These are phyloP conservation scores for Pseudonitzschia pungens DNA, from an alignment of 108 stramenopile species.

Conservation along the genomic window DNA sequence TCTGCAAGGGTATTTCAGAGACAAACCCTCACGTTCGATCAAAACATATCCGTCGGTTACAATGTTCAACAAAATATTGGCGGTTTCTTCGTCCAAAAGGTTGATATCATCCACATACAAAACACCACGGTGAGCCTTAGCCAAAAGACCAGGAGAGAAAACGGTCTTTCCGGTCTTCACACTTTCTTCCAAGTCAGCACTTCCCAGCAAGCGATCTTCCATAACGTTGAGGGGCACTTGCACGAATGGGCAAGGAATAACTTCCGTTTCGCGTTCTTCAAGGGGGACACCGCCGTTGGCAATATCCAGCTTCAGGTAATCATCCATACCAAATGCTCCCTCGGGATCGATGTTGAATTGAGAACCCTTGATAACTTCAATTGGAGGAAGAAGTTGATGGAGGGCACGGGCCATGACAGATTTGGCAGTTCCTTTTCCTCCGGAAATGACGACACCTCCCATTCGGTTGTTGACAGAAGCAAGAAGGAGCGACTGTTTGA, in stretches of 20 bases:
- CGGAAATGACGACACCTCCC: slow-evolving; percentile 95
- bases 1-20: slow-evolving; percentile 86
- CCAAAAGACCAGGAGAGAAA: slow-evolving; percentile 92
- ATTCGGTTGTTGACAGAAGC: slow-evolving; percentile 89
- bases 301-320: slow-evolving; percentile 73
- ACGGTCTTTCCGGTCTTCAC: slow-evolving; percentile 91
- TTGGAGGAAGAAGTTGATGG: slow-evolving; percentile 93
- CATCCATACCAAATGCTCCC: slow-evolving; percentile 82
- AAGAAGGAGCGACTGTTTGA: slow-evolving; percentile 93
- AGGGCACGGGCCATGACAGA: slow-evolving; percentile 95
- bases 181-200: slow-evolving; percentile 91
- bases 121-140: slow-evolving; percentile 93
- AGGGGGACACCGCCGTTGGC: slow-evolving; percentile 79
- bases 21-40: slow-evolving; percentile 95
- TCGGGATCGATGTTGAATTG: slow-evolving; percentile 93
- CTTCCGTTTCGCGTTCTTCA: slow-evolving; percentile 86
- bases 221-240: slow-evolving; percentile 96
- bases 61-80: slow-evolving; percentile 90
- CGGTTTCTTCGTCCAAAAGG: slow-evolving; percentile 91
- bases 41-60: slow-evolving; percentile 89
- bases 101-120: slow-evolving; percentile 97
- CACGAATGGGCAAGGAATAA: slow-evolving; percentile 90
- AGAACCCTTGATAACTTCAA: slow-evolving; percentile 87
- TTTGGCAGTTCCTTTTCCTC: slow-evolving; percentile 95
- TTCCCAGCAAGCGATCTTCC: slow-evolving; percentile 95